Percentiles rank a stretch among this genome's conserved stretches.
phyloP scores from a whole-genome alignment of 1,284 basidiomycete species.

The Tylopilus microsporus region DNA sequence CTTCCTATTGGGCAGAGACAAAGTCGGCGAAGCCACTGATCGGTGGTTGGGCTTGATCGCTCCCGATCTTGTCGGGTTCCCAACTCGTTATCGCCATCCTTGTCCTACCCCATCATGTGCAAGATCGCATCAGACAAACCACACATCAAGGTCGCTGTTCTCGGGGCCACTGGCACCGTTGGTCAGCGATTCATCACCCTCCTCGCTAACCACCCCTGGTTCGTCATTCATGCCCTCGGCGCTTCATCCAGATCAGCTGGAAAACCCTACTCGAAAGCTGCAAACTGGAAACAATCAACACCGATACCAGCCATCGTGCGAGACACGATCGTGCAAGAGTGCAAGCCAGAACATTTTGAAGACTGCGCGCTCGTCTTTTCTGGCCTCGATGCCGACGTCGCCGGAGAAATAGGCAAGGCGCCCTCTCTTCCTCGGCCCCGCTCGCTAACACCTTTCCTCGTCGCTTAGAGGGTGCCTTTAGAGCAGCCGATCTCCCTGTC shows the following conservation, averaged over 20 bases:
- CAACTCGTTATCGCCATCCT: neutral
- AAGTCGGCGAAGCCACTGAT: too few species aligned
- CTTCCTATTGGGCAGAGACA: neutral
- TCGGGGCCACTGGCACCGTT: conserved; percentile 96
- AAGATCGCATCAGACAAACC: conserved; percentile 16
- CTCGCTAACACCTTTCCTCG: conserved; percentile 1
- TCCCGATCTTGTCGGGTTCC: neutral
- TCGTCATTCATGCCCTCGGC: conserved; percentile 82
- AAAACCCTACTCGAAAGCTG: conserved; percentile 80
- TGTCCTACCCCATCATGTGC: conserved; percentile 16
- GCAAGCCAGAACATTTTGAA: conserved; percentile 71
- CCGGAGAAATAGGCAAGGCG: conserved; percentile 84
- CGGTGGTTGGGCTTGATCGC: neutral
- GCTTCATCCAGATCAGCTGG: conserved; percentile 85
- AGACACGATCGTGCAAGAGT: conserved; percentile 76
- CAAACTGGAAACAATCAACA: conserved; percentile 93
- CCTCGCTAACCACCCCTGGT: conserved; percentile 87
- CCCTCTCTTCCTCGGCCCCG: neutral
- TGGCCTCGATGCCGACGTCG: conserved; percentile 90
- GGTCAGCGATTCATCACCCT: conserved; percentile 94
- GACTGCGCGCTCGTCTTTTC: conserved; percentile 92
- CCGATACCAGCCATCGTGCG: conserved; percentile 72
- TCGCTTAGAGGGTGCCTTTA: conserved; percentile 60
- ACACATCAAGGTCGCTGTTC: conserved; percentile 78
- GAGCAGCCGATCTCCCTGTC: conserved; percentile 83